These are phyloP conservation scores for Leishmania tropica DNA, from an alignment of 208 protist species.

Conservation along the genomic window DNA sequence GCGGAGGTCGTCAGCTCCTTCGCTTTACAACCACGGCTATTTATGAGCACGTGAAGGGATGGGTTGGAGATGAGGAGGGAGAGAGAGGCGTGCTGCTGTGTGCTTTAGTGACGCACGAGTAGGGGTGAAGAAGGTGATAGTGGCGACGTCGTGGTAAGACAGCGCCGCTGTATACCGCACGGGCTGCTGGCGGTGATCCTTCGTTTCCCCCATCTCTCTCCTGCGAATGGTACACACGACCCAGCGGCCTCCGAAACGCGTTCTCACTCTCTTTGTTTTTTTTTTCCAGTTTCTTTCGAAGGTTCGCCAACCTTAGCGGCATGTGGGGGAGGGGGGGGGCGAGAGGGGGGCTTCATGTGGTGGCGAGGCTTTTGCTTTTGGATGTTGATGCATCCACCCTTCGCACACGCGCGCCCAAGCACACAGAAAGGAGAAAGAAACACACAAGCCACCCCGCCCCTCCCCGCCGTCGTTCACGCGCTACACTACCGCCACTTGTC, in stretches of 20 bases:
- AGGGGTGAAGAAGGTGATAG: not conserved
- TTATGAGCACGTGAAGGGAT: not conserved
- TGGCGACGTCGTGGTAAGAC: not conserved
- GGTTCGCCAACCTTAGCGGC: not conserved
- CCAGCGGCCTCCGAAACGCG: no score
- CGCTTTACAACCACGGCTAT: not conserved
- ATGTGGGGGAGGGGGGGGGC: not conserved
- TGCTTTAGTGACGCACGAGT: not conserved
- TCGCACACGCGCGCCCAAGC: not conserved
- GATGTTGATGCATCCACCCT: not conserved
- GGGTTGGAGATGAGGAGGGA: not conserved
- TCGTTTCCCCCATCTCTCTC: not conserved
- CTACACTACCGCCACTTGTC: not conserved
- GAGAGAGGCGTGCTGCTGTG: not conserved
- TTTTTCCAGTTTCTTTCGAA: no score
- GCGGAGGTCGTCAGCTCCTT: not conserved
- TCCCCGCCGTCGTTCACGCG: not conserved
- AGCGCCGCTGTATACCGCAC: not conserved
- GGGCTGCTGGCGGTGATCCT: not conserved
- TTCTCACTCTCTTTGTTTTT: no score
- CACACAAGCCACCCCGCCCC: not conserved
- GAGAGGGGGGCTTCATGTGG: not conserved
- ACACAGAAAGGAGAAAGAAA: no score
- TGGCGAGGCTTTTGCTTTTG: not conserved
- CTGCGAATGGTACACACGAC: not conserved